Base-by-base conservation (phyloP, 1,284 basidiomycete species). In the Schizophyllum commune region DNA sequence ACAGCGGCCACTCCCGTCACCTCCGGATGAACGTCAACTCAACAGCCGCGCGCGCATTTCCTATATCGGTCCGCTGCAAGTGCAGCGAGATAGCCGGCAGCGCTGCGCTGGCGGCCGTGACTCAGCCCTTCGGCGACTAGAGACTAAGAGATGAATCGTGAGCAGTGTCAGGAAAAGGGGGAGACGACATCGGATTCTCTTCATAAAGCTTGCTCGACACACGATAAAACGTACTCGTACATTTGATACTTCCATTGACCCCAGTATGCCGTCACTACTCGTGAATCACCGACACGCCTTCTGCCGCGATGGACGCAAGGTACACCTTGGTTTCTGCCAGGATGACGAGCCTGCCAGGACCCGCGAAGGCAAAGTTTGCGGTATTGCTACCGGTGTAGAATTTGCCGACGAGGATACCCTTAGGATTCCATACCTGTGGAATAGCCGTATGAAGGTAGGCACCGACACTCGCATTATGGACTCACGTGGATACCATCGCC, bases 401-500 rank as follows among this genome's bases (percentile, higher is more conserved):
- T 72, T 92, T 92, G 53, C 90, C 89, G 9, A 92, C 73, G 1
- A 92, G 75, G 1, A 76, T 80, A 2, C 89, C 89, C 15, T 79
- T 68, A 0, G 79, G 67, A 68, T 84, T 82, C 82, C 84, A 91
- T 1, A 92, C 86, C 74, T 86, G 53, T 13, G 9, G 19, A 4
- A 15, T 11, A 55, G 7, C 20, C 20, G 20, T 55, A 20, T 55
- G 5, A 21, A 20, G 19, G 9, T 2, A 55, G 20, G 27, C 27
- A 21, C 20, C 11, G 19, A 13, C 13, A n/a, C 19, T 55, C 9
- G 19, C 3, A 27, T 3, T 20, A 55, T 9, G 27, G 6, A 32
- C 77, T 55, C 61, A 83, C 83, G 63, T 89, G 83, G 1, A 89
- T 83, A 54, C 91, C 91, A 66, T 93, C 91, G 5, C 83, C 86